phyloP scores from a whole-genome alignment of 148 eudicot species.

The Polygonum aviculare region DNA sequence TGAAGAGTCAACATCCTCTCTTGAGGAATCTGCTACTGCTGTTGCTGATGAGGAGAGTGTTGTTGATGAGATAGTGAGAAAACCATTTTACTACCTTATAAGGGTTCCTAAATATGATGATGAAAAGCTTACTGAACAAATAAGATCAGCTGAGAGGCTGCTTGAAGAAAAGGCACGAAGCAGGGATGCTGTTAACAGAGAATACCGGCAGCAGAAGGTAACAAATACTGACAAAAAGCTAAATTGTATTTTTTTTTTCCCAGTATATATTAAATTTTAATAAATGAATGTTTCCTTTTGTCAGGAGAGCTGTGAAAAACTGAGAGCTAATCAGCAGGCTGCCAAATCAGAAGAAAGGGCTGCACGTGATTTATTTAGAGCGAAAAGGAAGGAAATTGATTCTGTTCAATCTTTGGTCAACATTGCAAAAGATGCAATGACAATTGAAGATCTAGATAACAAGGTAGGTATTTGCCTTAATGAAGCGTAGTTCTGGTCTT shows the following conservation, averaged over 20 bases:
- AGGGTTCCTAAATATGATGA: constrained; percentile 71
- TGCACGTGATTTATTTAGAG: constrained; percentile 41
- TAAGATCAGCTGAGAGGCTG: constrained; percentile 35
- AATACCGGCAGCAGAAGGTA: constrained; percentile 47
- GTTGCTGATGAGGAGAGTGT: constrained; percentile 24
- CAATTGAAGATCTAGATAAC: constrained; percentile 58
- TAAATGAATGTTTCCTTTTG: constrained; percentile 16
- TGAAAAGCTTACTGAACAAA: constrained; percentile 48
- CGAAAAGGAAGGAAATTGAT: constrained; percentile 65
- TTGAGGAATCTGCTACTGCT: constrained; percentile 27
- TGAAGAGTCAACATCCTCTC: constrained; percentile 25
- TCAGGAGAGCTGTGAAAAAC: constrained; percentile 43
- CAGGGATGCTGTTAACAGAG: constrained; percentile 51
- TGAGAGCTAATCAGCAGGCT: constrained; percentile 29
- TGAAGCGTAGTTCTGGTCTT: constrained; percentile 7
- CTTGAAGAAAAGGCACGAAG: constrained; percentile 49
- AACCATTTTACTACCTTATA: constrained; percentile 66
- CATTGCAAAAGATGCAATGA: constrained; percentile 65
- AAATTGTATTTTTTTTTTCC: background rate
- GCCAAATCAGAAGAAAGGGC: constrained; percentile 48
- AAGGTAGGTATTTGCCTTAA: constrained; percentile 36
- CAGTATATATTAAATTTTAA: constrained; percentile 1
- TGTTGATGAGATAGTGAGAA: constrained; percentile 27
- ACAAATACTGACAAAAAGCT: constrained; percentile 11
- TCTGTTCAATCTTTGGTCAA: constrained; percentile 50